These are phyloP conservation scores for Neofusicoccum sp. DNA, from an alignment of 2,329 filamentous ascomycete genomes.

Conservation along the genomic window DNA sequence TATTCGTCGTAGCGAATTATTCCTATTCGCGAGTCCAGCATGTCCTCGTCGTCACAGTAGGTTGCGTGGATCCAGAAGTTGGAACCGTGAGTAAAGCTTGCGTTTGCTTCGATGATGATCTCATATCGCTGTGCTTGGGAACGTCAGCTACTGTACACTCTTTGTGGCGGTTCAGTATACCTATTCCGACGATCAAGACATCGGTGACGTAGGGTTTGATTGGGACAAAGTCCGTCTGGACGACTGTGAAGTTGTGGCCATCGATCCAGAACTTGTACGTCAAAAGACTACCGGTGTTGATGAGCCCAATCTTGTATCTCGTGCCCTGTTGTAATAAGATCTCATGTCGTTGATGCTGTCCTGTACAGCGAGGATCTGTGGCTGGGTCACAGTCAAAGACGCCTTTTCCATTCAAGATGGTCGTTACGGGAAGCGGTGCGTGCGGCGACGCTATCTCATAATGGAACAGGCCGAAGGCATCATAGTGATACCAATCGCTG, in stretches of 20 bases:
- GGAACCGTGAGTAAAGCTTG: too few relatives aligned
- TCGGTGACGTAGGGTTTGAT: constrained; percentile 36
- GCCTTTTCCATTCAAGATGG: constrained; percentile 29
- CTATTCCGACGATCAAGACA: too few relatives aligned
- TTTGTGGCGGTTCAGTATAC: too few relatives aligned
- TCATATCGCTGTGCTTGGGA: too few relatives aligned
- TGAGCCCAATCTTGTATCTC: constrained; percentile 41
- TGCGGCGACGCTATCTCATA: constrained; percentile 25
- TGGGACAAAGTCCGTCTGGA: constrained; percentile 44
- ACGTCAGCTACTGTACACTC: too few relatives aligned
- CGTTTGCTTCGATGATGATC: too few relatives aligned
- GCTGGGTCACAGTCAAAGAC: constrained; percentile 27
- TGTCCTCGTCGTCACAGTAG: too few relatives aligned
- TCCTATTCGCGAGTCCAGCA: too few relatives aligned
- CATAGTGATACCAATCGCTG: constrained; percentile 61
- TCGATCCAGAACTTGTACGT: constrained; percentile 42
- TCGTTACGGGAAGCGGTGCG: constrained; percentile 21
- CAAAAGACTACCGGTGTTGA: constrained; percentile 43
- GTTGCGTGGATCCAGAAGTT: too few relatives aligned
- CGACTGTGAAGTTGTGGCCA: constrained; percentile 43
- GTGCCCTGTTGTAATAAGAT: constrained; percentile 37
- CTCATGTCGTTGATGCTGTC: too few relatives aligned
- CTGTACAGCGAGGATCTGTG: constrained; percentile 27
- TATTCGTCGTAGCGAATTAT: too few relatives aligned
- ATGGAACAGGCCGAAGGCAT: neutral